phyloP scores from a whole-genome alignment of 2,329 filamentous ascomycete genomes.

The Saccharata proteae region DNA sequence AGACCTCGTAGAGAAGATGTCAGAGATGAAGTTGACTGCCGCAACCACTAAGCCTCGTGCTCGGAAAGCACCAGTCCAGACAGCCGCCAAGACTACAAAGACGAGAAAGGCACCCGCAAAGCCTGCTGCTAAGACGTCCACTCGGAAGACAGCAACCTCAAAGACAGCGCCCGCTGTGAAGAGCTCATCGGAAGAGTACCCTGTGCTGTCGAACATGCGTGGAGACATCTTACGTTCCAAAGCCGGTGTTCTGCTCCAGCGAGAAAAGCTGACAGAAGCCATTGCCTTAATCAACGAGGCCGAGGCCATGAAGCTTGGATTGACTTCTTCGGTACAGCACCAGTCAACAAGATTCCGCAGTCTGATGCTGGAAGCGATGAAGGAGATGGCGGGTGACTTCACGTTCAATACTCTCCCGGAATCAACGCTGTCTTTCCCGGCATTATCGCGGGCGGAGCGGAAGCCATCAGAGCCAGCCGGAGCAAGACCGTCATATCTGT shows the following conservation, averaged over 20 bases:
- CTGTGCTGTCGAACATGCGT: conserved; percentile 29
- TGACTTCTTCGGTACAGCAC: conserved; percentile 37
- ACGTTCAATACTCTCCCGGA: conserved; percentile 86
- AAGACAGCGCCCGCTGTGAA: conserved; percentile 11
- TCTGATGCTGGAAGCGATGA: conserved; percentile 55
- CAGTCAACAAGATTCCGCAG: conserved; percentile 53
- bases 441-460: conserved; percentile 34
- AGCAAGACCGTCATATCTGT: conserved; percentile 5
- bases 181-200: conserved; percentile 21
- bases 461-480: conserved; percentile 15
- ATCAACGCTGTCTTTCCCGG: conserved; percentile 79
- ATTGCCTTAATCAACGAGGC: conserved; percentile 16
- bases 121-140: conserved; percentile 2
- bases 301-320: conserved; percentile 16
- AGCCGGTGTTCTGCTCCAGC: conserved; percentile 29
- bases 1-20: conserved; percentile 30
- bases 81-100: conserved; percentile 6
- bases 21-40: conserved; percentile 27
- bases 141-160: conserved; percentile 5
- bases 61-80: conserved; percentile 2
- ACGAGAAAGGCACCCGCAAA: conserved; percentile 11
- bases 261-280: conserved; percentile 20
- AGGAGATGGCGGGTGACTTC: conserved; percentile 64
- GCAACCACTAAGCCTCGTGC: conserved; percentile 6
- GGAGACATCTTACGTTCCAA: conserved; percentile 40